These are phyloP conservation scores for Claviceps sp. DNA, from an alignment of 2,329 filamentous ascomycete genomes.

Conservation along the genomic window DNA sequence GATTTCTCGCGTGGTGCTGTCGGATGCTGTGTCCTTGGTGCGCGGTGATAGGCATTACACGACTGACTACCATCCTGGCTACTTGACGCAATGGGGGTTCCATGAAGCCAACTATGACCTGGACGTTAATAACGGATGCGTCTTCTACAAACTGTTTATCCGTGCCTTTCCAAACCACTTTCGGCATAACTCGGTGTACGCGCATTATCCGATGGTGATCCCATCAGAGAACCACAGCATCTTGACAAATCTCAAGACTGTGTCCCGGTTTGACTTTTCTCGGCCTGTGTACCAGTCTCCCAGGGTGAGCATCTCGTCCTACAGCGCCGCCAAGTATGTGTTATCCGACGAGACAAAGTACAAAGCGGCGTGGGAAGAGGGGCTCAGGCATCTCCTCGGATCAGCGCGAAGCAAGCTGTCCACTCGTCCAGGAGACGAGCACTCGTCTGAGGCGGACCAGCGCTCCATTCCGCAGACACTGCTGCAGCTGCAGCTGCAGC, in stretches of 20 bases:
- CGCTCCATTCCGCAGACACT: constrained; percentile 14
- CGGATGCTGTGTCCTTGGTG: constrained; percentile 66
- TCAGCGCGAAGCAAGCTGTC: constrained; percentile 40
- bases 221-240: constrained; percentile 62
- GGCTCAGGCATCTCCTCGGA: constrained; percentile 49
- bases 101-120: constrained; percentile 60
- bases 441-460: neutral
- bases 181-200: constrained; percentile 64
- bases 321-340: constrained; percentile 46
- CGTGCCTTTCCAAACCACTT: constrained; percentile 73
- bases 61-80: constrained; percentile 57
- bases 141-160: constrained; percentile 74
- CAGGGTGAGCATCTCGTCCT: constrained; percentile 44
- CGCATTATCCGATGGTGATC: constrained; percentile 60
- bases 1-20: constrained; percentile 62
- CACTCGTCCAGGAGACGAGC: constrained; percentile 19
- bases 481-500: constrained; percentile 49
- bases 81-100: constrained; percentile 76
- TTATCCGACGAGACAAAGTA: constrained; percentile 48
- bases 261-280: constrained; percentile 55
- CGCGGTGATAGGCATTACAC: constrained; percentile 71
- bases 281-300: constrained; percentile 39
- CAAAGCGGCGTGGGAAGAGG: constrained; percentile 50
- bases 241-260: constrained; percentile 52
- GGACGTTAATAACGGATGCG: constrained; percentile 64